Base-by-base conservation (phyloP, 2,329 filamentous ascomycete species). In the Hawksworthiomyces lignivorus region DNA sequence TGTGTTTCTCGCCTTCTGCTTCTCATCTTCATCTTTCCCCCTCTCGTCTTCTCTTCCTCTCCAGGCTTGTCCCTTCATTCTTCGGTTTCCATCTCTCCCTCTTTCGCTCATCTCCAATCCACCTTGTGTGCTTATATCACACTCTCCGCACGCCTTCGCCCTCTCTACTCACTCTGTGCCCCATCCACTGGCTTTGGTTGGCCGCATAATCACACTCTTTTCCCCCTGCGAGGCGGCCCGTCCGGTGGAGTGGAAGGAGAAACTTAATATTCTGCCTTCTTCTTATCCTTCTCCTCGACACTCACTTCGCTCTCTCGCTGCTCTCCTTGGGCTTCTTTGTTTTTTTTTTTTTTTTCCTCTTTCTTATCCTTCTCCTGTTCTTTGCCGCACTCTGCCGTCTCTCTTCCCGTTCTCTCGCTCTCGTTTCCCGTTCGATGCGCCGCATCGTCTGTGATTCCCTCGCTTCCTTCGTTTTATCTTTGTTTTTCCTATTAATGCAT, bases 401-500 rank as follows among this genome's bases (percentile, higher is more conserved):
- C 14, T 36, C 39, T 26, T 36, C 19, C 32, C n/a, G 24, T 33
- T 19, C 31, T 14, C 24, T 26, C 24, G 18, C 9, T 29, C 26
- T 30, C 27, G 31, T 35, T 35, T 20, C 14, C 17, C 15, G 31
- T 26, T 31, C 20, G 30, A 33, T 27, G 30, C 38, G 26, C 38
- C 32, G 21, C 22, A 28, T 35, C 39, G 39, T 22, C 30, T 36
- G 19, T 24, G 8, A 26, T 26, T 26, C 24, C 7, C 24, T 26
- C 24, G 24, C 12, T 18, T 36, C 32, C 18, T 33, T 41, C 39
- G 39, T 41, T 41, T 36, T 32, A 30, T 18, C 19, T 35, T 26
- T 26, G 26, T 19, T 20, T 19, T 27, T 17, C 17, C 29, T 19
- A 15, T 26, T 26, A 19, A 14, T 31, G 36, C 29, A 33, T 20